These are phyloP conservation scores for Rhynchosporium secalis DNA, from an alignment of 2,329 filamentous ascomycete species.

Conservation along the genomic window DNA sequence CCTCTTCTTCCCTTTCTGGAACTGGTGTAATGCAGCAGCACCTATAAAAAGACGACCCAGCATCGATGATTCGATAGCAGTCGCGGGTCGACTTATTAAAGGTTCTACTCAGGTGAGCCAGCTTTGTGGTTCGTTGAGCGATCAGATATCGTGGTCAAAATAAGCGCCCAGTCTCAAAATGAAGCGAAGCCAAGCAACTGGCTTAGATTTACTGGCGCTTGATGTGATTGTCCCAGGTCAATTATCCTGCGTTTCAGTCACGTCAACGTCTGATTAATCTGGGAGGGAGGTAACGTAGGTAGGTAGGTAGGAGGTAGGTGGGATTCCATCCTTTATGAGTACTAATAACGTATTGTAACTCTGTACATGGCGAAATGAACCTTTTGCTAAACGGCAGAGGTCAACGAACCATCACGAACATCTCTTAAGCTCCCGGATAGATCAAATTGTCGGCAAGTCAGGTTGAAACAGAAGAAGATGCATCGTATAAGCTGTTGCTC, in stretches of 20 bases:
- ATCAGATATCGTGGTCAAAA: constrained; percentile 22
- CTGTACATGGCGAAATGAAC: too few species aligned
- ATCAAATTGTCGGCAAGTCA: too few species aligned
- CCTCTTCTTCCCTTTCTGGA: not conserved
- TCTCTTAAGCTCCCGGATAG: too few species aligned
- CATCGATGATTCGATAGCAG: constrained; percentile 35
- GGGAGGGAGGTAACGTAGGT: too few species aligned
- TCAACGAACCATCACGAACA: too few species aligned
- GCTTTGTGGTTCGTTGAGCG: constrained; percentile 28
- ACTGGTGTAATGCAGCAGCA: constrained; percentile 16
- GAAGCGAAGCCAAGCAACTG: not conserved
- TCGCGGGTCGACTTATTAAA: constrained; percentile 28
- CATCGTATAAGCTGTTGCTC: too few species aligned
- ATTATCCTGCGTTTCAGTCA: constrained; percentile 15
- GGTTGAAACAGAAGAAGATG: too few species aligned
- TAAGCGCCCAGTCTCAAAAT: constrained; percentile 34
- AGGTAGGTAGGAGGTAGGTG: too few species aligned
- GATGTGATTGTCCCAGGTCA: constrained; percentile 18
- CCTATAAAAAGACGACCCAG: constrained; percentile 25
- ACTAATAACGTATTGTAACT: too few species aligned
- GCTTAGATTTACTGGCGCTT: constrained; percentile 26
- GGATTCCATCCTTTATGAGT: too few species aligned
- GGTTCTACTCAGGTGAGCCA: constrained; percentile 20
- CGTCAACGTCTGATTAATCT: not conserved
- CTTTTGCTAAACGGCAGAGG: too few species aligned